Percentiles rank a stretch among this genome's conserved stretches.
phyloP scores from a whole-genome alignment of 371 early-diverging fungal species.

The Mucor ambiguus region DNA sequence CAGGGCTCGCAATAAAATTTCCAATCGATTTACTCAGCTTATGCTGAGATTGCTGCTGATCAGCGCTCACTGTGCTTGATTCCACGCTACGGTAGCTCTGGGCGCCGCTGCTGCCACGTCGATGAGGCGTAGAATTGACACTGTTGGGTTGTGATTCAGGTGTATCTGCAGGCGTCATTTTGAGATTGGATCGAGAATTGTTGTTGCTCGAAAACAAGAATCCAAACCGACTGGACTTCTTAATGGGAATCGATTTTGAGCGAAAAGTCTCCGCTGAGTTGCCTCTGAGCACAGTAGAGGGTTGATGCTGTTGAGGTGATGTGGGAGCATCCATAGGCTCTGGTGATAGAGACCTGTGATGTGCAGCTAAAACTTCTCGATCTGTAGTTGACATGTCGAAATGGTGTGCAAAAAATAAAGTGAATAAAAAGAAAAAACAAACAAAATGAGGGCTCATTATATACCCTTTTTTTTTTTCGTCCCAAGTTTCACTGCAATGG shows the following conservation, averaged over 20 bases:
- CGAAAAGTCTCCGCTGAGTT: not conserved
- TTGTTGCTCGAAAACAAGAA: slow-evolving; percentile 14
- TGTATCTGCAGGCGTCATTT: slow-evolving; percentile 3
- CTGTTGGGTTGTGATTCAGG: not conserved
- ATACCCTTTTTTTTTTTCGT: not conserved
- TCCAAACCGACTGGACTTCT: slow-evolving; percentile 12
- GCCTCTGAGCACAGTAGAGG: not conserved
- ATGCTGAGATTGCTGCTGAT: not conserved
- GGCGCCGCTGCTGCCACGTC: not conserved
- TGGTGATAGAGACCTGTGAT: not conserved
- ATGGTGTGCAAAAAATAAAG: not conserved
- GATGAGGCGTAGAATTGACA: not conserved
- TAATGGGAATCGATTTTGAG: slow-evolving; percentile 10
- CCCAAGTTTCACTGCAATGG: slow-evolving; percentile 2
- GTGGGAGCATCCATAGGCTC: not conserved
- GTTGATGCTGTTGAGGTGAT: not conserved
- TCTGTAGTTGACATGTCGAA: not conserved
- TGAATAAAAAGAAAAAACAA: not conserved
- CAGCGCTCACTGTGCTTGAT: not conserved
- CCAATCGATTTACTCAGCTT: slow-evolving; percentile 21
- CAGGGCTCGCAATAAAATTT: slow-evolving; percentile 21
- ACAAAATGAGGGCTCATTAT: not conserved
- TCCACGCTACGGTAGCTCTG: slow-evolving; percentile 13
- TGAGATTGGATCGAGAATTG: slow-evolving; percentile 7
- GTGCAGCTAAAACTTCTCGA: not conserved